Evolutionary conservation across 495 filamentous ascomycete species (phyloP).

Genomic region (Xylaria scruposa): DNA sequence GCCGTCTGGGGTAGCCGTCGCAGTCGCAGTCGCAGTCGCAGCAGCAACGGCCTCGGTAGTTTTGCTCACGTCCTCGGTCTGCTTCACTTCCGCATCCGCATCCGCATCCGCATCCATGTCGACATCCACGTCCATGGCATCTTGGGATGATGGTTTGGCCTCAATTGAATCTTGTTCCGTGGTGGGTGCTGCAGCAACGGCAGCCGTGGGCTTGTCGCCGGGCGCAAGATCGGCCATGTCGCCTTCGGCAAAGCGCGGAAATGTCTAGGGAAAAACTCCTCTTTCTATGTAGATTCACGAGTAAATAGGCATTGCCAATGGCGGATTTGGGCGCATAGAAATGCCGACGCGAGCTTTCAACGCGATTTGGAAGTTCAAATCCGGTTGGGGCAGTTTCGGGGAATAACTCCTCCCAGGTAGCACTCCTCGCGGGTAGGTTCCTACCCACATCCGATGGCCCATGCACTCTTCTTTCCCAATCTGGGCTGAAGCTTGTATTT

Average conservation of each 20-base stretch:
- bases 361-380: not conserved
- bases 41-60: conserved; percentile 1
- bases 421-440: conserved; percentile 10
- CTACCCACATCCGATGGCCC: not conserved
- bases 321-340: not conserved
- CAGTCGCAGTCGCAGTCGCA: no score
- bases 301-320: conserved; percentile 8
- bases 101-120: not conserved
- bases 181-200: conserved; percentile 31
- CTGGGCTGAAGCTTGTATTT: not conserved
- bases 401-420: not conserved
- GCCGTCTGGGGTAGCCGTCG: not conserved
- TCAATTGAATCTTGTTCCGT: conserved; percentile 56
- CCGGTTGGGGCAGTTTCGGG: not conserved
- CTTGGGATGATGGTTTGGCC: conserved; percentile 46
- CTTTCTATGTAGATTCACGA: not conserved
- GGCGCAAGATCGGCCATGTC: conserved; percentile 21
- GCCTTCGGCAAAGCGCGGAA: not conserved
- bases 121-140: conserved; percentile 28
- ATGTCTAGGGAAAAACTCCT: not conserved
- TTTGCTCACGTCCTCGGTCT: not conserved
- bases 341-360: not conserved
- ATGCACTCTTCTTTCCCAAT: not conserved
- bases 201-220: conserved; percentile 10
- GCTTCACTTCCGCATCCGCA: not conserved